A percentile compares a stretch with the other conserved stretches of the same genome.
Evolutionary conservation across 768 basidiomycete species (phyloP).

Genomic region (Nevesoporus exiguus): DNA sequence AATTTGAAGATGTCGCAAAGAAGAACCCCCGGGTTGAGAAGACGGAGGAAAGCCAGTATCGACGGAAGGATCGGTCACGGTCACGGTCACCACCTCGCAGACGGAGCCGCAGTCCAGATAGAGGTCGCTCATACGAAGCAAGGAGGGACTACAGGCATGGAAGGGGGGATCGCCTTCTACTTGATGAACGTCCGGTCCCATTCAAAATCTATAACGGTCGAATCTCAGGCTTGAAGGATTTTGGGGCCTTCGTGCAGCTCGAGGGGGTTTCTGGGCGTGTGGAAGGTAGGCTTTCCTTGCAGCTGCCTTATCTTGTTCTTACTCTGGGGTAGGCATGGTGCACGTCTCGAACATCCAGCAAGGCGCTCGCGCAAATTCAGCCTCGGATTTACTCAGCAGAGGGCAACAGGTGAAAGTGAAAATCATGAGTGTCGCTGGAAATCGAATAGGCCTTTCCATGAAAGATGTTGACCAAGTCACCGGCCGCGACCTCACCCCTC

Average conservation of each 20-base stretch:
- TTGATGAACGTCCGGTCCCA: conserved; percentile 82
- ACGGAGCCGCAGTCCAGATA: conserved; percentile 57
- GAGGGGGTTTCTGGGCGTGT: conserved; percentile 83
- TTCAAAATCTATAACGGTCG: conserved; percentile 95
- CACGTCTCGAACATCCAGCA: conserved; percentile 92
- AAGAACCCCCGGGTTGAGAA: conserved; percentile 46
- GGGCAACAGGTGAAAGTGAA: conserved; percentile 92
- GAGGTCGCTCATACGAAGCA: conserved; percentile 47
- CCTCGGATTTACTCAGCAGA: conserved; percentile 80
- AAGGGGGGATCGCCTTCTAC: conserved; percentile 31
- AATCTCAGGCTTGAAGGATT: conserved; percentile 85
- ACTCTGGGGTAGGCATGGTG: conserved; percentile 72
- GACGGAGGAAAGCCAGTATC: conserved; percentile 51
- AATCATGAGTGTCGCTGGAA: conserved; percentile 89
- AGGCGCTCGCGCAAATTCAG: conserved; percentile 81
- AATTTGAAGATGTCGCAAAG: conserved; percentile 66
- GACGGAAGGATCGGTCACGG: conserved; percentile 46
- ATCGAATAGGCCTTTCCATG: conserved; percentile 85
- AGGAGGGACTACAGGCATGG: conserved; percentile 41
- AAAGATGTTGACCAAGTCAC: conserved; percentile 93
- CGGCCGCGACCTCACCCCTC: conserved; percentile 90
- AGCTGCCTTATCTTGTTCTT: not conserved
- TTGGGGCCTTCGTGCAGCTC: conserved; percentile 89
- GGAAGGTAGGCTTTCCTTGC: conserved; percentile 65
- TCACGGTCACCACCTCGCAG: conserved; percentile 46